Evolutionary conservation across 2,329 filamentous ascomycete genomes (phyloP), one percentile per base, ranked within the genome.

Genomic region (Taxawa tesnikishii): DNA sequence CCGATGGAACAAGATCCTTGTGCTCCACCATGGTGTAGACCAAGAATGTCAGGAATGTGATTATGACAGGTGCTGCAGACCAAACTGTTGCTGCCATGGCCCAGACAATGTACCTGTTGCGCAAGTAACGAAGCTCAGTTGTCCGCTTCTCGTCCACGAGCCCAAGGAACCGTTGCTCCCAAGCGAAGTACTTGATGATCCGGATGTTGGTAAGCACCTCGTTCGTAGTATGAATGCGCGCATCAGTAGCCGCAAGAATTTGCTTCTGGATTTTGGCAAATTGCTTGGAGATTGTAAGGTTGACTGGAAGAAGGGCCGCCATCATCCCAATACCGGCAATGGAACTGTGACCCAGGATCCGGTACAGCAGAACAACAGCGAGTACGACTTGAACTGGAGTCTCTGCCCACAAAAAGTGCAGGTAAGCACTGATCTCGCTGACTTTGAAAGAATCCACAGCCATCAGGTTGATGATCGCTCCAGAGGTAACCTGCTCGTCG

Each of bases 401-500:
- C 39, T 81, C 78, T 1, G 87, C 88, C 65, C 88, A 81, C n/a
- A 98, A 65, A 57, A 93, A 98, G 58, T 98, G 90, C 18, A 98
- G 65, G 53, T 98, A 98, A 0, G 88, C 82, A 23, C 84, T 90
- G 37, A 94, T 79, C 53, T 98, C 90, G 40, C 83, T 82, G 34
- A 98, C 84, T 61, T 98, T 98, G 73, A 96, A 96, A 29, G 88
- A 94, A 63, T 98, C 92, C 25, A 98, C 92, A 8, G 90, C 92
- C 90, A 98, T 98, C 43, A 98, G 67, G 56, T 96, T 98, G 63
- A 98, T 98, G 49, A 98, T 94, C n/a, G 90, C 93, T 40, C 92
- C 90, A 31, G 92, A 70, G 39, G 90, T 94, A 24, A 85, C 88
- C 59, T 93, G 84, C 39, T 84, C 78, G 18, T 54, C 43, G 11